phyloP scores from a whole-genome alignment of 2,329 filamentous ascomycete genomes.

The Pseudonectria foliicola region DNA sequence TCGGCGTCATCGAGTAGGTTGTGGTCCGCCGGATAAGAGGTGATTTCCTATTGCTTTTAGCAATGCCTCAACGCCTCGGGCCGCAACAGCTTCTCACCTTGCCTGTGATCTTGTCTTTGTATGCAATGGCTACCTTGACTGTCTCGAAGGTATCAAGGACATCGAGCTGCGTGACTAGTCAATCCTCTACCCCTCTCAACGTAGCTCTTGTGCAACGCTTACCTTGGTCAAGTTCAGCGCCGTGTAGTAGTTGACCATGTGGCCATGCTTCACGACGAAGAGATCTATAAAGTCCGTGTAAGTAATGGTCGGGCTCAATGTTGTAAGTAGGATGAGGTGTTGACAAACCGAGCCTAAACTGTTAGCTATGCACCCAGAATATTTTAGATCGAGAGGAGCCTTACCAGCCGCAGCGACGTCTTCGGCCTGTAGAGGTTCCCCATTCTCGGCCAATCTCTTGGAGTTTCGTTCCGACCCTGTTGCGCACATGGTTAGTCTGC shows the following conservation, averaged over 20 bases:
- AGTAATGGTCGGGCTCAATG: background rate
- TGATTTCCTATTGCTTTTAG: conserved; percentile 29
- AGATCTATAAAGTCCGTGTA: conserved; percentile 45
- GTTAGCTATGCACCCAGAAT: background rate
- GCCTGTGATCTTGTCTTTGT: conserved; percentile 34
- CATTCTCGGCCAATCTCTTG: conserved; percentile 35
- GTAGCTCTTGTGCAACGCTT: background rate
- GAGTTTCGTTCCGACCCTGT: conserved; percentile 15
- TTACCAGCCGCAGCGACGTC: conserved; percentile 5
- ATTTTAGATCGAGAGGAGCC: too few relatives aligned
- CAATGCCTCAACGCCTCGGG: background rate
- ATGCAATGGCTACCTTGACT: conserved; percentile 56
- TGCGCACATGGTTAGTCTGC: conserved; percentile 29
- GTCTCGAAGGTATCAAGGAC: conserved; percentile 65
- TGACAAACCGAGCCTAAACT: conserved; percentile 7
- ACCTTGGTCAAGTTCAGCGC: conserved; percentile 25
- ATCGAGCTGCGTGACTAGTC: conserved; percentile 43
- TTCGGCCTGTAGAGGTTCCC: conserved; percentile 5
- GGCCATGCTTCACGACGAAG: conserved; percentile 58
- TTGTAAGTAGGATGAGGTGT: background rate
- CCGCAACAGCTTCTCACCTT: background rate
- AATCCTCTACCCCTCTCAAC: background rate
- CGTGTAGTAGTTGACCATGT: conserved; percentile 57
- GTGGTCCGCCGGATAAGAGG: conserved; percentile 49
- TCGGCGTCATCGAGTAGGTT: conserved; percentile 44